These are phyloP conservation scores for Colletotrichum euphorbiae DNA, from an alignment of 2,329 filamentous ascomycete genomes.

Conservation along the genomic window DNA sequence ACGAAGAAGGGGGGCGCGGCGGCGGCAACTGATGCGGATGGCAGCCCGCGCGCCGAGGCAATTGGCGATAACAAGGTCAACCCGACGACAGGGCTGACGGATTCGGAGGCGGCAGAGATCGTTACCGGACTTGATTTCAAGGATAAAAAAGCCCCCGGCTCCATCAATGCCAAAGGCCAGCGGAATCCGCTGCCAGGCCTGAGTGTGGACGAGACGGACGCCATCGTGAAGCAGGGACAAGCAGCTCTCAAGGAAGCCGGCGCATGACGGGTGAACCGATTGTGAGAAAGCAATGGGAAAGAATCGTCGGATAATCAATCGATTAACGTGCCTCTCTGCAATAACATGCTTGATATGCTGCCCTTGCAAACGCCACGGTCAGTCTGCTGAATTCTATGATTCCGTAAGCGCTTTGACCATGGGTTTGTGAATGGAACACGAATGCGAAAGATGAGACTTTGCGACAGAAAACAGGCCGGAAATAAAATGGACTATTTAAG, in stretches of 20 bases:
- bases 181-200: constrained; percentile 31
- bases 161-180: constrained; percentile 30
- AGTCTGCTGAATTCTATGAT: too few species aligned
- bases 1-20: background rate
- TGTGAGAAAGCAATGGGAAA: background rate
- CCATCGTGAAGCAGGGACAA: constrained; percentile 36
- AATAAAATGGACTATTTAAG: background rate
- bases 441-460: background rate
- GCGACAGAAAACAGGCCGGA: background rate
- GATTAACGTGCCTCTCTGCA: too few species aligned
- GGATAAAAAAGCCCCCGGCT: constrained; percentile 32
- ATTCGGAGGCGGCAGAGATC: constrained; percentile 35
- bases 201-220: constrained; percentile 33
- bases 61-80: constrained; percentile 34
- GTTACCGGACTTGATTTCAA: constrained; percentile 28
- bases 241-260: constrained; percentile 36
- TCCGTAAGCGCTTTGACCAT: background rate
- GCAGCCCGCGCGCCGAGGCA: background rate
- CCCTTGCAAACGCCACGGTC: too few species aligned
- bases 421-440: background rate
- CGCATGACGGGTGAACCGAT: constrained; percentile 11
- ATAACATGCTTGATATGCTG: too few species aligned
- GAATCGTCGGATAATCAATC: background rate
- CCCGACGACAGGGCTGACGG: constrained; percentile 31
- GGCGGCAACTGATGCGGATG: background rate